Evolutionary conservation across 2,329 filamentous ascomycete genomes (phyloP), one percentile per base, ranked within the genome.

Genomic region (Cordyceps cateniannulata): DNA sequence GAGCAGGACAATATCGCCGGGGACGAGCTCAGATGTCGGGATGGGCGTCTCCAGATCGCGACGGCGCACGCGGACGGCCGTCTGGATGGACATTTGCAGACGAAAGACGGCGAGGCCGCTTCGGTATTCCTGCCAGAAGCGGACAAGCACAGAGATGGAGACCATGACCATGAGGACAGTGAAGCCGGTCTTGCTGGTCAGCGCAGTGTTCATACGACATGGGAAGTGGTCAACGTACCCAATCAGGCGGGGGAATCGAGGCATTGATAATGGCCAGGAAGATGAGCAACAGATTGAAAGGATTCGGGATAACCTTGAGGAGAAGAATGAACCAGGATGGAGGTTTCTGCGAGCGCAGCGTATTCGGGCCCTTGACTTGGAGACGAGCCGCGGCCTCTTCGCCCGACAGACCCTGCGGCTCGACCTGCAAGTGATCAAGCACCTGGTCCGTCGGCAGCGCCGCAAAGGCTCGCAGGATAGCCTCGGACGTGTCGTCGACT

Each of bases 51-150:
- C 63, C 38, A 16, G n/a, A 10, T 42, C 49, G 40, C 61, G 63
- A 38, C 67, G 67, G 50, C 63, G 65, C 18, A 68, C 66, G 20
- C 61, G 61, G 20, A 65, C 62, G 22, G 63, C 62, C n/a, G 62
- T 64, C 16, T 65, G 64, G 27, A 69, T 62, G n/a, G 68, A 68
- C 32, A 64, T 65, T 54, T 69, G 66, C 3, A 69, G 64, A 29
- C 62, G 63, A 42, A 67, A 68, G 40, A 69, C 66, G 16, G 66
- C 66, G 4, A 69, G 48, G 20, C 65, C 66, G 61, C 68, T 69
- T 22, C 66, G 64, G 27, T 69, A 69, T 32, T 69, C 68, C 32
- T 69, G 68, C 68, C 68, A 69, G 48, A 69, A 69, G 20, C 68
- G 66, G 5, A 69, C 67, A n/a, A 61, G 12, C n/a, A 66, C 64